Conservation (phyloP, 257 asterid genomes). For the Salvia splendens region DNA sequence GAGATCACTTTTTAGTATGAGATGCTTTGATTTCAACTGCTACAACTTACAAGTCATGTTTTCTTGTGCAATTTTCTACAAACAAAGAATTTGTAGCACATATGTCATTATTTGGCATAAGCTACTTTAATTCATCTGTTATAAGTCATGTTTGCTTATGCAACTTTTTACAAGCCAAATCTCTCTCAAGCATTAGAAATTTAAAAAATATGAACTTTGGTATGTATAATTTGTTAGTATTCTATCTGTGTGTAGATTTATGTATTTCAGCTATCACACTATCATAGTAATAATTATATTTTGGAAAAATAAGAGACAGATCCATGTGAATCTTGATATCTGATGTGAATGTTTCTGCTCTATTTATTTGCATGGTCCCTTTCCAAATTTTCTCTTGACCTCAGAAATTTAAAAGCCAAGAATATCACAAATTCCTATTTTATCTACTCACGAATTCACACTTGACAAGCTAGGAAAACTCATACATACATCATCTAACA, state of each 20-base stretch:
- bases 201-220: not conserved
- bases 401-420: not conserved
- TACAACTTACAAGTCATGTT: no score
- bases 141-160: not conserved
- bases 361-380: not conserved
- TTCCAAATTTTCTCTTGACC: not conserved
- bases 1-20: not conserved
- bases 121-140: not conserved
- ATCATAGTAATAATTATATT: not conserved
- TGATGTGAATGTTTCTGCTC: constrained; percentile 21
- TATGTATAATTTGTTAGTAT: no score
- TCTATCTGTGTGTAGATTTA: not conserved
- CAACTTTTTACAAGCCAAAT: not conserved
- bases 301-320: not conserved
- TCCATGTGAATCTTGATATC: not conserved
- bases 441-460: not conserved
- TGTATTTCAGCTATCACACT: not conserved
- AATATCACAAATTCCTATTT: not conserved
- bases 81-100: not conserved
- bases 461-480: not conserved
- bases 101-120: not conserved
- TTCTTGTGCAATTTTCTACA: not conserved
- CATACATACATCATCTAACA: not conserved
- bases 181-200: not conserved
- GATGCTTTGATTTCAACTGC: no score